phyloP scores from a whole-genome alignment of 805 yeast species.

The Candida takata region DNA sequence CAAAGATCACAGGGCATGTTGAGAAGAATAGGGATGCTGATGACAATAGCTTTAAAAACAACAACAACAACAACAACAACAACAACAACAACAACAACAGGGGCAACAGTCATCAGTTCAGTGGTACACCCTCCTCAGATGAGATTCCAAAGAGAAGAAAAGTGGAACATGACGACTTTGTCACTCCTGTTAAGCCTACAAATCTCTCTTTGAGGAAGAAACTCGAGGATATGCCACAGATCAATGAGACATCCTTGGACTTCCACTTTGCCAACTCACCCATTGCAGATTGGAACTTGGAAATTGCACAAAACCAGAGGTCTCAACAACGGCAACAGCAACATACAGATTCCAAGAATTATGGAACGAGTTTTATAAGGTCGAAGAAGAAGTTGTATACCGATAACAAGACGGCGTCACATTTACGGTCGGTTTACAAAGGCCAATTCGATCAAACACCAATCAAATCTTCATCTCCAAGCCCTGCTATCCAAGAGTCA shows the following conservation, averaged over 20 bases:
- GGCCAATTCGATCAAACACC: constrained; percentile 31
- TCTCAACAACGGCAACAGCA: not conserved
- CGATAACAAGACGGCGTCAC: constrained; percentile 19
- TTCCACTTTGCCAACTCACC: constrained; percentile 17
- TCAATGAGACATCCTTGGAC: constrained; percentile 7
- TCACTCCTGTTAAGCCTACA: constrained; percentile 10
- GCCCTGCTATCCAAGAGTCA: constrained; percentile 9
- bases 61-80: no score
- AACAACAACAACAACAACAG: not conserved
- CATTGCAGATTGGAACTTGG: constrained; percentile 17
- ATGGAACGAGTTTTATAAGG: constrained; percentile 31
- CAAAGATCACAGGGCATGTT: not conserved
- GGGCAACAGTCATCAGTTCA: not conserved
- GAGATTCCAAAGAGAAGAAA: constrained; percentile 4
- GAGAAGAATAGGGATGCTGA: constrained; percentile 1
- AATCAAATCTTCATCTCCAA: constrained; percentile 18
- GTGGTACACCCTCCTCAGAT: not conserved
- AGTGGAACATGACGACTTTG: not conserved
- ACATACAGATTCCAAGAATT: constrained; percentile 16
- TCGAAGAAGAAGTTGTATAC: constrained; percentile 14
- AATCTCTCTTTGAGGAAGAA: not conserved
- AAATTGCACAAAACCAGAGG: no score
- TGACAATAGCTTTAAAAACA: no score
- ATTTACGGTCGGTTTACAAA: constrained; percentile 27
- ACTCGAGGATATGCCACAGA: constrained; percentile 2